These are phyloP conservation scores for Nitzschia palea DNA, from an alignment of 108 stramenopile species.

Conservation along the genomic window DNA sequence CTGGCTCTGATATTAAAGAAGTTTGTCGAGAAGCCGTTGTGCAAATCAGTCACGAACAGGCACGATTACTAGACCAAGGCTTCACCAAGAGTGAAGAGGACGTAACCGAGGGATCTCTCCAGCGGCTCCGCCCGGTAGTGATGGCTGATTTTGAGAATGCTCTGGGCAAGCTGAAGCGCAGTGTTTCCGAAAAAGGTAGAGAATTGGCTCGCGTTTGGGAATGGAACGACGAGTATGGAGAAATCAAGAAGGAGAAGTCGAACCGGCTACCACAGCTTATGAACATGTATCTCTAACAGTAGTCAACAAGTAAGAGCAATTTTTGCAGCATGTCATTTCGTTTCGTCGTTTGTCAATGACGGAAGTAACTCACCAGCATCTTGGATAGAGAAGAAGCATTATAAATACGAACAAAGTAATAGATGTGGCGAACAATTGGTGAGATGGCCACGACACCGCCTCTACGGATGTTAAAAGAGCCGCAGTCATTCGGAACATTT, in stretches of 20 bases:
- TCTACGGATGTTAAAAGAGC: no score
- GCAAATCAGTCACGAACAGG: slow-evolving; percentile 95
- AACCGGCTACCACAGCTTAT: slow-evolving; percentile 74
- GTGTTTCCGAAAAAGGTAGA: slow-evolving; percentile 93
- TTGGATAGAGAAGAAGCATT: no score
- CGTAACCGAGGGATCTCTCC: slow-evolving; percentile 53
- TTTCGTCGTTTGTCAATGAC: no score
- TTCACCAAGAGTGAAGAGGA: slow-evolving; percentile 39
- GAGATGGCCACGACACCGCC: no score
- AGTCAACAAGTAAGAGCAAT: no score
- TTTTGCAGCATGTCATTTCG: no score
- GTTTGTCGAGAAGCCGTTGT: slow-evolving; percentile 96
- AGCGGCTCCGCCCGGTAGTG: slow-evolving; percentile 88
- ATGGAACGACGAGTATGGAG: slow-evolving; percentile 98
- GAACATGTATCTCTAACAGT: slow-evolving; percentile 90
- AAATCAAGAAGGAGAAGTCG: slow-evolving; percentile 86
- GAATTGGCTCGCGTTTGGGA: slow-evolving; percentile 92
- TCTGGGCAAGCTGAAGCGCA: slow-evolving; percentile 87
- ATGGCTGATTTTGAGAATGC: slow-evolving; percentile 88
- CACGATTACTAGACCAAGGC: slow-evolving; percentile 76
- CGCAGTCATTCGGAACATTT: no score
- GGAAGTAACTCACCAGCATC: no score
- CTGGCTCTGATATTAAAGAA: slow-evolving; percentile 96
- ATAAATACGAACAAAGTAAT: no score
- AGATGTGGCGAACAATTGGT: no score